These are phyloP conservation scores for Aspergillus baeticus DNA, from an alignment of 495 filamentous ascomycete species.

Conservation along the genomic window DNA sequence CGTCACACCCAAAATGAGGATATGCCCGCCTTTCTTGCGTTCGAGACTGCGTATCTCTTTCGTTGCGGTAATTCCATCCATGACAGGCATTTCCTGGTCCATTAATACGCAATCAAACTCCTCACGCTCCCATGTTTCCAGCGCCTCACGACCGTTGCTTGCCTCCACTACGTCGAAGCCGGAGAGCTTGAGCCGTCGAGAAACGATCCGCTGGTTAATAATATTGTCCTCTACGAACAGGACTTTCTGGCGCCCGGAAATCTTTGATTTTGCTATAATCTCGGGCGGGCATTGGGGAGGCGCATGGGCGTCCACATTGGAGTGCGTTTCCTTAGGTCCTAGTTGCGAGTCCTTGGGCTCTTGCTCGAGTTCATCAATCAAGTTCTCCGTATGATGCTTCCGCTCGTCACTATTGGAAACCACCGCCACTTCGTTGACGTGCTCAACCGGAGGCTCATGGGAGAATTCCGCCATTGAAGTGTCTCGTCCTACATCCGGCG, in stretches of 20 bases:
- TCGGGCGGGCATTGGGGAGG: background rate
- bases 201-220: conserved; percentile 69
- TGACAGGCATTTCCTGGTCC: conserved; percentile 86
- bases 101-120: conserved; percentile 63
- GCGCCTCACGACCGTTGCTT: conserved; percentile 73
- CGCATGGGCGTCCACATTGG: background rate
- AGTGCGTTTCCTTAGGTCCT: background rate
- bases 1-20: conserved; percentile 76
- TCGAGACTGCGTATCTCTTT: conserved; percentile 64
- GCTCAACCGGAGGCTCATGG: conserved; percentile 2
- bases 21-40: conserved; percentile 42
- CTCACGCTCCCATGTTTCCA: conserved; percentile 44
- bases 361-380: conserved; percentile 1
- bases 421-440: background rate
- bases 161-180: conserved; percentile 67
- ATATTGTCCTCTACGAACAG: conserved; percentile 84
- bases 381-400: conserved; percentile 1
- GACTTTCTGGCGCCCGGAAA: conserved; percentile 20
- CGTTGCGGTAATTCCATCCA: conserved; percentile 74
- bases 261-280: background rate
- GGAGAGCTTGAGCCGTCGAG: conserved; percentile 59
- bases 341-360: background rate
- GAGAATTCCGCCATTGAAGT: conserved; percentile 12
- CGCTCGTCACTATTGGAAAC: background rate
- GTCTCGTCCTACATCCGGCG: conserved; percentile 4